Conservation (phyloP, 2,329 filamentous ascomycete species). For the Neopestalotiopsis sp. region DNA sequence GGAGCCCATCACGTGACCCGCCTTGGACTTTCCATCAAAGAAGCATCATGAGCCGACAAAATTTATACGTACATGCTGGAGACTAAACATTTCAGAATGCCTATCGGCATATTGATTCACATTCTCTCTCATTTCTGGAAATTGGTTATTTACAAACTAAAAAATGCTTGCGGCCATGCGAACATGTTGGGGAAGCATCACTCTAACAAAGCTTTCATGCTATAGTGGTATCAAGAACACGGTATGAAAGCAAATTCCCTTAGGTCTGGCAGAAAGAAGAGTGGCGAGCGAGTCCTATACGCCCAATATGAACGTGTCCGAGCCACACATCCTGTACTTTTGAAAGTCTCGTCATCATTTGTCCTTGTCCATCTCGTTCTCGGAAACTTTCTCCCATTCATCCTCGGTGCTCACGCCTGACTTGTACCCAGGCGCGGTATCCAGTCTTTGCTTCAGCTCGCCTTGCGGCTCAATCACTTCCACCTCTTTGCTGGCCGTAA, state of each 20-base stretch:
- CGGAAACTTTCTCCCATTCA: conserved; percentile 96
- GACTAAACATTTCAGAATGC: too few species aligned
- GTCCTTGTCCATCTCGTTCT: conserved; percentile 67
- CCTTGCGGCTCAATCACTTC: conserved; percentile 48
- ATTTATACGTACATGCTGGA: not conserved
- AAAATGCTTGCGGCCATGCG: not conserved
- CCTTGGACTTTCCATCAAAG: not conserved
- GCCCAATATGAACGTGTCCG: not conserved
- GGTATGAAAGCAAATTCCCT: not conserved
- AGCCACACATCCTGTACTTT: not conserved
- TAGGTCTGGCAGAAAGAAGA: not conserved
- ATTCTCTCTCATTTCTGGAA: not conserved
- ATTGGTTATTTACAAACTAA: not conserved
- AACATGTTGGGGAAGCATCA: not conserved
- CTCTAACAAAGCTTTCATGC: conserved; percentile 1
- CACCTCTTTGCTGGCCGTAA: conserved; percentile 47
- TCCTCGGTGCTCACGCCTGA: conserved; percentile 82
- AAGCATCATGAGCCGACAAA: not conserved
- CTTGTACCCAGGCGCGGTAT: conserved; percentile 49
- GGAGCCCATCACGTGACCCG: conserved; percentile 16
- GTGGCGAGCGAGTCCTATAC: not conserved
- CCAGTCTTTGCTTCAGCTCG: conserved; percentile 55
- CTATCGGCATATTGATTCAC: not conserved
- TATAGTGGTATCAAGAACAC: conserved; percentile 15
- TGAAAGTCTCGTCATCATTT: conserved; percentile 42